Conservation (phyloP, 495 filamentous ascomycete genomes). For the Xylaria longipes region DNA sequence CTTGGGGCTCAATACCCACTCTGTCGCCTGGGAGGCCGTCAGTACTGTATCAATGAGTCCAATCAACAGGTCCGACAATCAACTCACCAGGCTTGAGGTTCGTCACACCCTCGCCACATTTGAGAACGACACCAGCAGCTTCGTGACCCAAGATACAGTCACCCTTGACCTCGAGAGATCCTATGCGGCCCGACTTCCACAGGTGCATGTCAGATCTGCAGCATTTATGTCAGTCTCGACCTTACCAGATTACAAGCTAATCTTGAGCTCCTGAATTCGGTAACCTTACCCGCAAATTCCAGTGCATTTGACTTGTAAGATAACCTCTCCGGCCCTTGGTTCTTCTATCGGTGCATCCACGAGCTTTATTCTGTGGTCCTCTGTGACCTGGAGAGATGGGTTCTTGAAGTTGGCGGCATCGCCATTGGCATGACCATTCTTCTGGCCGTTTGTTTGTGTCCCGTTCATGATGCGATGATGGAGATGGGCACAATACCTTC, state of each 20-base stretch:
- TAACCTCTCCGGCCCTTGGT: constrained; percentile 53
- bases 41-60: not conserved
- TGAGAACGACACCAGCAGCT: constrained; percentile 54
- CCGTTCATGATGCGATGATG: constrained; percentile 22
- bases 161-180: constrained; percentile 50
- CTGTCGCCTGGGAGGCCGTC: constrained; percentile 47
- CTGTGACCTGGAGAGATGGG: constrained; percentile 62
- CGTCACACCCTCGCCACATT: constrained; percentile 51
- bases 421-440: constrained; percentile 24
- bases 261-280: not conserved
- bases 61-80: constrained; percentile 15
- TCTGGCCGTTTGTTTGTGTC: constrained; percentile 23
- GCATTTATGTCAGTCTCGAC: constrained; percentile 14
- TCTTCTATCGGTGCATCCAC: constrained; percentile 59
- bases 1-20: constrained; percentile 57
- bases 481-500: not conserved
- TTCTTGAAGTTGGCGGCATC: constrained; percentile 43
- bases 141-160: constrained; percentile 58
- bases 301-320: constrained; percentile 59
- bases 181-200: constrained; percentile 56
- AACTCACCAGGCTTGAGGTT: constrained; percentile 46
- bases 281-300: constrained; percentile 53
- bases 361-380: constrained; percentile 58
- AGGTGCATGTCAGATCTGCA: constrained; percentile 49
- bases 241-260: not conserved